Percentiles rank a stretch among this genome's conserved stretches.
These are phyloP conservation scores for Stemphylium vesicarium DNA, from an alignment of 2,329 filamentous ascomycete genomes.

Conservation along the genomic window DNA sequence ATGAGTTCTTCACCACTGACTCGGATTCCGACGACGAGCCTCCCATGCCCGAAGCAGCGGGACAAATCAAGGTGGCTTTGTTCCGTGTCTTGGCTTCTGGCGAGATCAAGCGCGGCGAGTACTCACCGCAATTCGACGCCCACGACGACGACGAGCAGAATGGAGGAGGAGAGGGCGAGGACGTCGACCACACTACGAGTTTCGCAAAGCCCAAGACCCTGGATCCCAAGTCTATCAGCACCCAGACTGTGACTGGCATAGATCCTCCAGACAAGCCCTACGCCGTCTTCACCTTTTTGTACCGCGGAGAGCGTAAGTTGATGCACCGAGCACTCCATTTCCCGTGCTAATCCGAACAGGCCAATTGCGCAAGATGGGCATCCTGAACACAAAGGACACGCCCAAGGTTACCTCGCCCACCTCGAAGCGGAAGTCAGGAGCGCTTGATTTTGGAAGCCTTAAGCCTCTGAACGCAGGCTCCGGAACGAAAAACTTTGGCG, in stretches of 20 bases:
- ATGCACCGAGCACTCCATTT: neutral
- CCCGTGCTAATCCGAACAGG: conserved; percentile 58
- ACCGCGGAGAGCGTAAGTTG: conserved; percentile 86
- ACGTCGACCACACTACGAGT: conserved; percentile 95
- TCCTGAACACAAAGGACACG: conserved; percentile 72
- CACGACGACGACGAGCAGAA: conserved; percentile 87
- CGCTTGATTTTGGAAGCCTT: conserved; percentile 83
- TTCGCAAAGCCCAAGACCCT: conserved; percentile 96
- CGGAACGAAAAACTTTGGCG: conserved; percentile 88
- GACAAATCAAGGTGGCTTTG: conserved; percentile 97
- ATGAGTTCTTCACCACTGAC: conserved; percentile 67
- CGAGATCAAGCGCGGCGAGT: conserved; percentile 97
- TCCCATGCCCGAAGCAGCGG: conserved; percentile 85
- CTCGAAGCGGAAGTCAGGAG: conserved; percentile 78
- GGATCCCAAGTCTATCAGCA: conserved; percentile 97
- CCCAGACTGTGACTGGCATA: conserved; percentile 97
- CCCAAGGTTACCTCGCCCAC: conserved; percentile 63
- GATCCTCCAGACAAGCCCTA: conserved; percentile 96
- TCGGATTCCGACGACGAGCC: conserved; percentile 81
- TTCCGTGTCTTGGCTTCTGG: conserved; percentile 94
- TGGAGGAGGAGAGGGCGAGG: conserved; percentile 69
- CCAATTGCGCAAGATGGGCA: conserved; percentile 96
- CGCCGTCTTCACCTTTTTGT: conserved; percentile 97
- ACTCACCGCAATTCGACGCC: conserved; percentile 95
- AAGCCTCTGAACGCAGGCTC: conserved; percentile 77